Percentiles rank a stretch among this genome's conserved stretches.
phyloP scores from a whole-genome alignment of 106 monocot genomes.

The Hemerocallis citrina region DNA sequence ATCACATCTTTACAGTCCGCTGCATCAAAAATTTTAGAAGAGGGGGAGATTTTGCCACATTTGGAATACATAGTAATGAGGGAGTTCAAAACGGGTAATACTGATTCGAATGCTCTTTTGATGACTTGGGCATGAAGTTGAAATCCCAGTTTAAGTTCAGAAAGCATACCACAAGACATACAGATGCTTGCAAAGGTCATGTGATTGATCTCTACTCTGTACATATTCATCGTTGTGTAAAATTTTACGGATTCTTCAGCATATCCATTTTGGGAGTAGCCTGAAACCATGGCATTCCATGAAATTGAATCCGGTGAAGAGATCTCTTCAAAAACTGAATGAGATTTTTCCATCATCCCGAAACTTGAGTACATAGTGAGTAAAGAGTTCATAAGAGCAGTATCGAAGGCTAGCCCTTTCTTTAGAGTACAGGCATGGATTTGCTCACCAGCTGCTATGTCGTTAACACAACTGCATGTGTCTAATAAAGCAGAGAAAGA shows the following conservation, averaged over 20 bases:
- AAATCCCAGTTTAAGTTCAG: slow-evolving; percentile 20
- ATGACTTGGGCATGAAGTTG: slow-evolving; percentile 26
- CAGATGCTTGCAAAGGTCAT: slow-evolving; percentile 28
- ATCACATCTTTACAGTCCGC: slow-evolving; percentile 13
- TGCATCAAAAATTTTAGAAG: slow-evolving; percentile 12
- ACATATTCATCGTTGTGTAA: slow-evolving; percentile 13
- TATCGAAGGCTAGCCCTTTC: slow-evolving; percentile 25
- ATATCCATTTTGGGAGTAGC: slow-evolving; percentile 31
- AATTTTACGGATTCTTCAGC: slow-evolving; percentile 22
- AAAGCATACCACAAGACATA: slow-evolving; percentile 22
- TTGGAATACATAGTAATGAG: slow-evolving; percentile 35
- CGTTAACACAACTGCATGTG: slow-evolving; percentile 7
- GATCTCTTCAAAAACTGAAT: slow-evolving; percentile 19
- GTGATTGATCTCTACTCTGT: slow-evolving; percentile 16
- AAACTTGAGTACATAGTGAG: slow-evolving; percentile 29
- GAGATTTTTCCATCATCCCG: slow-evolving; percentile 13
- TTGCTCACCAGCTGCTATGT: slow-evolving; percentile 9
- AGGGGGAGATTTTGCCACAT: slow-evolving; percentile 17
- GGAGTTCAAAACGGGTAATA: slow-evolving; percentile 24
- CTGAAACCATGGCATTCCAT: slow-evolving; percentile 41
- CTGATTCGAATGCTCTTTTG: slow-evolving; percentile 19
- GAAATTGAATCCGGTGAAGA: slow-evolving; percentile 27
- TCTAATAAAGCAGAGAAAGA: slow-evolving; percentile 34
- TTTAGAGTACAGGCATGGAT: slow-evolving; percentile 24
- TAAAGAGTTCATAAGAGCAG: slow-evolving; percentile 31